Base-by-base conservation (phyloP, 2,329 filamentous ascomycete genomes). In the Aspergillus sp. region DNA sequence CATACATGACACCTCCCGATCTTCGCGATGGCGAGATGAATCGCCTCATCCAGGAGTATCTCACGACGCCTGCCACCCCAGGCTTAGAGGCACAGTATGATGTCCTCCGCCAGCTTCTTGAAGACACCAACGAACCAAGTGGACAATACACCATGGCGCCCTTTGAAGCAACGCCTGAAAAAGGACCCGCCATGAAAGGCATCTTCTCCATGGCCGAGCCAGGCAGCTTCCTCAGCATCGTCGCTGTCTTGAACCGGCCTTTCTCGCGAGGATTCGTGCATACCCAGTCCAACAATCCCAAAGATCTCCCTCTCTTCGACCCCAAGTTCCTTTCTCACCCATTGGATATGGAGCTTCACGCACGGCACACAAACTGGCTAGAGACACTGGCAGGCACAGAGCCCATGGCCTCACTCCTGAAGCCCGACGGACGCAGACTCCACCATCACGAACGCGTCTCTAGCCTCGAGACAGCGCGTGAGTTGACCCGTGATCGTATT, bases 311-410 rank as follows among this genome's bases (percentile, higher is more conserved):
- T 0, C 51, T 65, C 19, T 67, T 73, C 45, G 64, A 76, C 49
- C 71, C 74, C 0, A 68, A 67, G 43, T 76, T 64, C 52, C 61
- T 77, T 5, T 62, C 60, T 0, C 60, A 70, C 32, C 52, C 63
- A n/a, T 61, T 69, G 0, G 72, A 77, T 45, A 60, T 61, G 12
- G 58, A 72, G 43, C 65, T 76, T 4, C 54, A 71, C 33, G 50
- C 59, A n/a, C 46, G 53, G 1, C 60, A 59, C n/a, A 43, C 55
- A 36, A 51, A 56, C 28, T 60, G 52, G 37, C 39, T 57, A n/a
- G 53, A 56, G 3, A 44, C 39, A 7, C 52, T 63, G 27, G 48
- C 49, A 5, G 19, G 43, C 5, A 57, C 59, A 0, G 39, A 47
- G 27, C 50, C 56, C n/a, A 48, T 59, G 7, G 38, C 46, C 1